phyloP scores from a whole-genome alignment of 2,329 filamentous ascomycete genomes.

The Colletotrichum sp. region DNA sequence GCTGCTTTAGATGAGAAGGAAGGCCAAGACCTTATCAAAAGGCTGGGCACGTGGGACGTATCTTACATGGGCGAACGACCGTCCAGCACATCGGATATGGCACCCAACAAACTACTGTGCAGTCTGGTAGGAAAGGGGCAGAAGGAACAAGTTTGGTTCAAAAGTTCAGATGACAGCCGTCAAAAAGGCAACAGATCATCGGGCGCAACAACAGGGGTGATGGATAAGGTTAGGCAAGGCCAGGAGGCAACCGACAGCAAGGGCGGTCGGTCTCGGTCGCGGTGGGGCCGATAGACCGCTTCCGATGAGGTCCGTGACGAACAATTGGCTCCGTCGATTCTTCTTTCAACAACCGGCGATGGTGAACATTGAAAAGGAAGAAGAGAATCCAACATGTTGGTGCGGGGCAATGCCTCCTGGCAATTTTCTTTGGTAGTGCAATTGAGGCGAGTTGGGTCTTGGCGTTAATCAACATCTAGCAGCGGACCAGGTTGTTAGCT shows the following conservation, averaged over 20 bases:
- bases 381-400: neutral
- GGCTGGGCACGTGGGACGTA: neutral
- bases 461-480: constrained; percentile 16
- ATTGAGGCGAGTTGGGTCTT: constrained; percentile 1
- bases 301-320: neutral
- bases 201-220: neutral
- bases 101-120: neutral
- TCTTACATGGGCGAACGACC: neutral
- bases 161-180: constrained; percentile 4
- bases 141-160: neutral
- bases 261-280: neutral
- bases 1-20: neutral
- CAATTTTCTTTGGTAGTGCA: neutral
- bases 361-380: neutral
- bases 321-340: neutral
- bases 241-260: neutral
- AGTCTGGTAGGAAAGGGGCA: neutral
- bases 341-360: neutral
- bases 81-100: neutral
- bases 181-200: neutral
- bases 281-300: neutral
- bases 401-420: neutral
- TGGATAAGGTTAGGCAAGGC: neutral
- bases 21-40: neutral
- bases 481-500: constrained; percentile 4